Conservation (phyloP, 2,329 filamentous ascomycete species). For the Sporothrix luriei region DNA sequence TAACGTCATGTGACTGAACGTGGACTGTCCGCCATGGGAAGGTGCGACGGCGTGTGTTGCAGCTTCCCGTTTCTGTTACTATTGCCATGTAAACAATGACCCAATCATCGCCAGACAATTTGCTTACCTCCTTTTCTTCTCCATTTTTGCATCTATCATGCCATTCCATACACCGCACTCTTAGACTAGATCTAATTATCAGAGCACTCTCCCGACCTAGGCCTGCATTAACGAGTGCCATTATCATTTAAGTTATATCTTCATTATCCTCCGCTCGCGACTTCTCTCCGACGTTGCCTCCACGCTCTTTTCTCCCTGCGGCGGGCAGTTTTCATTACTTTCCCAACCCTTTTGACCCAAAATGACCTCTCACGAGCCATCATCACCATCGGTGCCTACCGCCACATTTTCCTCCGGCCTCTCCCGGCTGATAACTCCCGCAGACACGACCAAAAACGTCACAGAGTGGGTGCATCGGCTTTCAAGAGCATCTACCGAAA, state of each 20-base stretch:
- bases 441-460: not conserved
- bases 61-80: not conserved
- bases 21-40: not conserved
- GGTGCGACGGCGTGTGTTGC: not conserved
- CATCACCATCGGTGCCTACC: not conserved
- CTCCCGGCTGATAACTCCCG: not conserved
- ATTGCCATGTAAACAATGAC: not conserved
- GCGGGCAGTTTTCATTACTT: not conserved
- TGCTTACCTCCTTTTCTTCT: not conserved
- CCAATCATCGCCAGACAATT: not conserved
- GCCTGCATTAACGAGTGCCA: not conserved
- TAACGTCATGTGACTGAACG: not conserved
- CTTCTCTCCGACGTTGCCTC: not conserved
- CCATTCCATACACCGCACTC: not conserved
- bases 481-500: not conserved
- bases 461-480: conserved; percentile 24
- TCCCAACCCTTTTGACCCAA: not conserved
- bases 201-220: not conserved
- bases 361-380: not conserved
- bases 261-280: not conserved
- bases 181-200: not conserved
- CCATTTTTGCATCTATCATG: not conserved
- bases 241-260: not conserved
- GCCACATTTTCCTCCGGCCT: conserved; percentile 10
- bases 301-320: not conserved